A percentile compares a stretch with the other conserved stretches of the same genome.
Evolutionary conservation across 2,329 filamentous ascomycete species (phyloP).

Genomic region (Cladophialophora immunda): DNA sequence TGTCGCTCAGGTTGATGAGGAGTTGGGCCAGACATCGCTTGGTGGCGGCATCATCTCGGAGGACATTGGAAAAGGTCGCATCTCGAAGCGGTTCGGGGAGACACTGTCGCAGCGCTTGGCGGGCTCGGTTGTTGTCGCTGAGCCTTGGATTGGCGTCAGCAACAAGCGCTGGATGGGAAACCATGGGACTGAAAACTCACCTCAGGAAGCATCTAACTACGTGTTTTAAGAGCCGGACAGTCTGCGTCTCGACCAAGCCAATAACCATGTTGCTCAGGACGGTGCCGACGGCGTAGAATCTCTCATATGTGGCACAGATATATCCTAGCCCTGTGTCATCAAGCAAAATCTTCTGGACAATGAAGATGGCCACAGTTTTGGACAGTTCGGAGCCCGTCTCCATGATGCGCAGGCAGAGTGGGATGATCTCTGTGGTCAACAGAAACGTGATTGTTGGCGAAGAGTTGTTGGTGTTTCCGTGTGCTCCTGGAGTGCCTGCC

Average conservation of each 20-base stretch:
- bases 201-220: constrained; percentile 96
- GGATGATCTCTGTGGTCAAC: constrained; percentile 97
- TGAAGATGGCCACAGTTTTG: constrained; percentile 99
- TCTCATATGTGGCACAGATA: constrained; percentile 97
- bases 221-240: constrained; percentile 92
- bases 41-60: constrained; percentile 95
- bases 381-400: constrained; percentile 97
- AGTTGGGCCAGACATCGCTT: constrained; percentile 98
- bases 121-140: constrained; percentile 93
- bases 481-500: constrained; percentile 34
- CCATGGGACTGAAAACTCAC: constrained; percentile 61
- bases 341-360: constrained; percentile 97
- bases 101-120: constrained; percentile 93
- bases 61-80: constrained; percentile 94
- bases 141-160: constrained; percentile 64
- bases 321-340: constrained; percentile 97
- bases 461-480: constrained; percentile 57
- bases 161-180: neutral
- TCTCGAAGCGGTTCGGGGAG: constrained; percentile 98
- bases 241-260: constrained; percentile 97
- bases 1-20: constrained; percentile 94
- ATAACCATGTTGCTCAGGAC: constrained; percentile 99
- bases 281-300: constrained; percentile 97
- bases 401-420: constrained; percentile 97
- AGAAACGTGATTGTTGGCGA: constrained; percentile 99